Percentiles rank a stretch among this genome's conserved stretches.
phyloP scores from a whole-genome alignment of 2,329 filamentous ascomycete species.

The Ambrosiella xylebori region DNA sequence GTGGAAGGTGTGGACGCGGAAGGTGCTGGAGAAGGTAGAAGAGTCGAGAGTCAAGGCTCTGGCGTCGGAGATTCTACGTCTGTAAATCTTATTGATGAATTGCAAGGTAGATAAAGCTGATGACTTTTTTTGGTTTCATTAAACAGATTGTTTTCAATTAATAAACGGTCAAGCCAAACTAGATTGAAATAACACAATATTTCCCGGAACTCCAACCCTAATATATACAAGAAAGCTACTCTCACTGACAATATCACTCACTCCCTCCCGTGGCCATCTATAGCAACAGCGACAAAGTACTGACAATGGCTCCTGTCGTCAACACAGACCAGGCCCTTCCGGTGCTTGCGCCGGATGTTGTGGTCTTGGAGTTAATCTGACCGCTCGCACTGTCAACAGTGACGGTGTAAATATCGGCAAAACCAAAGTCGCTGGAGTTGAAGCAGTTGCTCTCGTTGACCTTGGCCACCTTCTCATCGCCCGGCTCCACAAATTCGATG shows the following conservation, averaged over 20 bases:
- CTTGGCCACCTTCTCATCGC: slow-evolving; percentile 45
- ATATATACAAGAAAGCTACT: no score
- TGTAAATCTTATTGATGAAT: not conserved
- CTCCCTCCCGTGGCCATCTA: no score
- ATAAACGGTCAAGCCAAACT: no score
- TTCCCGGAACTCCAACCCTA: no score
- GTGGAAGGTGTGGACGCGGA: slow-evolving; percentile 23
- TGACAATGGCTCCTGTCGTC: not conserved
- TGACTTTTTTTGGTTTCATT: not conserved
- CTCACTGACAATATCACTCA: no score
- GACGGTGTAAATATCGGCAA: slow-evolving; percentile 60
- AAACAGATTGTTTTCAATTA: no score
- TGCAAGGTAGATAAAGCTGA: not conserved
- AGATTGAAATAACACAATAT: no score
- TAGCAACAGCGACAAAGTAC: not conserved
- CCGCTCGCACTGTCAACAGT: slow-evolving; percentile 28
- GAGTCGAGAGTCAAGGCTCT: slow-evolving; percentile 33
- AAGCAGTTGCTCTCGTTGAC: slow-evolving; percentile 76
- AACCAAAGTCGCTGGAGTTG: slow-evolving; percentile 64
- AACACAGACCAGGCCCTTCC: not conserved
- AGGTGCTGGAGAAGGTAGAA: slow-evolving; percentile 25
- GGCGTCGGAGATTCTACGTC: slow-evolving; percentile 27
- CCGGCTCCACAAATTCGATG: slow-evolving; percentile 72
- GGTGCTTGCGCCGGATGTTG: not conserved
- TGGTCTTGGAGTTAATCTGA: slow-evolving; percentile 1